Conservation (phyloP, 169 alveolate genomes). For the Theileria annulata region DNA sequence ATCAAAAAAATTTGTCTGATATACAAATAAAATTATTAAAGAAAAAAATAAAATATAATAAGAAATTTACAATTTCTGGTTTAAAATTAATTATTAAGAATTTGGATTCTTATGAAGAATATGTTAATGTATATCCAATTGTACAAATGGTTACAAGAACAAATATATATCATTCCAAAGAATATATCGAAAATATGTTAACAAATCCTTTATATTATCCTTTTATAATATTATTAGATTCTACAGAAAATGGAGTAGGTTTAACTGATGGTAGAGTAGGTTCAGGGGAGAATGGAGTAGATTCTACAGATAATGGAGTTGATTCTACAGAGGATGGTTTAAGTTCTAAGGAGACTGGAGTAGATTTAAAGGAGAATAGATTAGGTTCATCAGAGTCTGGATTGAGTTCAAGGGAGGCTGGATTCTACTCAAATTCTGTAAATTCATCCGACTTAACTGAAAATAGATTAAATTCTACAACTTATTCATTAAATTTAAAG, state of each 20-base stretch:
- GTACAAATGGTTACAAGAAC: slow-evolving; percentile 46
- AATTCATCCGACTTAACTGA: too few species aligned
- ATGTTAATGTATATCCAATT: slow-evolving; percentile 46
- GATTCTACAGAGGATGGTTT: too few species aligned
- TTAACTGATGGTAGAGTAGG: neutral
- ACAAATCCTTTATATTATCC: slow-evolving; percentile 47
- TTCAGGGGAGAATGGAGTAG: neutral
- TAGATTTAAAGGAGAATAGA: too few species aligned
- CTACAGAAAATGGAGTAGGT: neutral
- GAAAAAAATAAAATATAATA: neutral
- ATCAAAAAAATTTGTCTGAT: neutral
- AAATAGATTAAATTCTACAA: too few species aligned
- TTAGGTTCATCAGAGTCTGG: too few species aligned
- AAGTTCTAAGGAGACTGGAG: too few species aligned
- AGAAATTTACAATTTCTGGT: slow-evolving; percentile 2
- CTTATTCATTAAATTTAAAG: too few species aligned
- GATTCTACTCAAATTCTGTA: too few species aligned
- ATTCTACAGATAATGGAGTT: too few species aligned
- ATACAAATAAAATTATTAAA: neutral
- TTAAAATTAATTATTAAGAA: slow-evolving; percentile 16
- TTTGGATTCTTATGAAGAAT: slow-evolving; percentile 60
- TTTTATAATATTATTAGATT: slow-evolving; percentile 17
- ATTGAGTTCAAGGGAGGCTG: too few species aligned
- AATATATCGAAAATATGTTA: slow-evolving; percentile 47
- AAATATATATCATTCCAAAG: slow-evolving; percentile 14